Conservation (phyloP, 331 rosid genomes). For the Acacia pycnantha region DNA sequence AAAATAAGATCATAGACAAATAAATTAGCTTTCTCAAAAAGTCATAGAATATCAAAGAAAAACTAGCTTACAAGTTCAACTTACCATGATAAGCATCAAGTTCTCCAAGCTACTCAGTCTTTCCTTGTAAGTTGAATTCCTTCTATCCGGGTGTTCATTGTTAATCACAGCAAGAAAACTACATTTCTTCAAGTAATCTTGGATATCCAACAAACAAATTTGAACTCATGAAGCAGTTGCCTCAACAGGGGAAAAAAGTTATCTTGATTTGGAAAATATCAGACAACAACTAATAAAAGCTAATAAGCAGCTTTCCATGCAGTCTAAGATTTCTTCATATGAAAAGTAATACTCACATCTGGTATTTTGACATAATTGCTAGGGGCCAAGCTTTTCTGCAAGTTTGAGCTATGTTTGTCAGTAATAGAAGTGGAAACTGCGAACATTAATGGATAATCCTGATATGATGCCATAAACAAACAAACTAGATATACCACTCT, state of each 20-base stretch:
- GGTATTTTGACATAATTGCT: conserved; percentile 92
- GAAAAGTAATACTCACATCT: conserved; percentile 55
- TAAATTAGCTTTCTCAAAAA: conserved; percentile 7
- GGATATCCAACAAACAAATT: conserved; percentile 59
- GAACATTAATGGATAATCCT: background rate
- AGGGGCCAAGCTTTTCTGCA: conserved; percentile 93
- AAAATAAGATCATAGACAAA: background rate
- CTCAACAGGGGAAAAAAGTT: background rate
- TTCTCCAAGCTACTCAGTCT: conserved; percentile 75
- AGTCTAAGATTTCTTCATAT: background rate
- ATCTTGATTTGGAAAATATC: background rate
- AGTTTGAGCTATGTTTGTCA: conserved; percentile 27
- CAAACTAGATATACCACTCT: background rate
- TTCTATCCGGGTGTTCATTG: conserved; percentile 69
- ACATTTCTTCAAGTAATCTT: conserved; percentile 57
- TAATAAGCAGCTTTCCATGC: background rate
- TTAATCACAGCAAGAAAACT: conserved; percentile 87
- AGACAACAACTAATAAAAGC: conserved; percentile 3
- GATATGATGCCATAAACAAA: background rate
- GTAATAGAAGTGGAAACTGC: background rate
- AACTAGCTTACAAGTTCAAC: conserved; percentile 6
- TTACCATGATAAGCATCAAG: conserved; percentile 90
- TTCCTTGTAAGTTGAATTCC: conserved; percentile 70
- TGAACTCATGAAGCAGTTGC: background rate
- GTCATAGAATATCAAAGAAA: conserved; percentile 18